Conservation (phyloP, 192 early-diverging fungal species). For the Obelidium mucronatum region DNA sequence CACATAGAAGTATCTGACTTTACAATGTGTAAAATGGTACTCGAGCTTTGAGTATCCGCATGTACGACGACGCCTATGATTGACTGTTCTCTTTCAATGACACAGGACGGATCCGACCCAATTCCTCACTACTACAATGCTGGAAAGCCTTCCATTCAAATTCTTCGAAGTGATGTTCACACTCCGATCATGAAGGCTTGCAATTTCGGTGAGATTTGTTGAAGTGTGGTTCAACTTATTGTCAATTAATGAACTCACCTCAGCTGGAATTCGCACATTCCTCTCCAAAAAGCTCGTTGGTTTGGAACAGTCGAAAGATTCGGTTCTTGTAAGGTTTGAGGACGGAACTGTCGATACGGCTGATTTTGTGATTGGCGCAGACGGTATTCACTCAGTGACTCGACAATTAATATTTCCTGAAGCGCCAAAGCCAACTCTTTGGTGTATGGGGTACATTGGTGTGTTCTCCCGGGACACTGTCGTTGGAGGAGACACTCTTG, state of each 20-base stretch:
- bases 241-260: no score
- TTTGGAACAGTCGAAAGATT: background rate
- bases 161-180: background rate
- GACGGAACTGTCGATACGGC: slow-evolving; percentile 7
- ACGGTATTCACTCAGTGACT: slow-evolving; percentile 12
- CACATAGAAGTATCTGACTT: no score
- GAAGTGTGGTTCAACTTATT: no score
- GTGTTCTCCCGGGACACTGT: background rate
- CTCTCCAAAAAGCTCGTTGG: background rate
- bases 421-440: slow-evolving; percentile 4
- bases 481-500: background rate
- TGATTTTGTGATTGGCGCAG: no score
- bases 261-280: background rate
- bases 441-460: slow-evolving; percentile 10
- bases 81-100: no score
- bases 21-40: no score
- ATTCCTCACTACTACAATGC: background rate
- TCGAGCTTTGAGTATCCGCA: no score
- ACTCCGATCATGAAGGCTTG: slow-evolving; percentile 12
- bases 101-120: slow-evolving; percentile 10
- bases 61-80: no score
- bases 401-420: slow-evolving; percentile 47
- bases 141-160: background rate
- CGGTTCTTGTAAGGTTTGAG: slow-evolving; percentile 16
- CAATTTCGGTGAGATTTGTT: no score